Conservation (phyloP, 2,329 filamentous ascomycete genomes). For the Trichoderma sp. region DNA sequence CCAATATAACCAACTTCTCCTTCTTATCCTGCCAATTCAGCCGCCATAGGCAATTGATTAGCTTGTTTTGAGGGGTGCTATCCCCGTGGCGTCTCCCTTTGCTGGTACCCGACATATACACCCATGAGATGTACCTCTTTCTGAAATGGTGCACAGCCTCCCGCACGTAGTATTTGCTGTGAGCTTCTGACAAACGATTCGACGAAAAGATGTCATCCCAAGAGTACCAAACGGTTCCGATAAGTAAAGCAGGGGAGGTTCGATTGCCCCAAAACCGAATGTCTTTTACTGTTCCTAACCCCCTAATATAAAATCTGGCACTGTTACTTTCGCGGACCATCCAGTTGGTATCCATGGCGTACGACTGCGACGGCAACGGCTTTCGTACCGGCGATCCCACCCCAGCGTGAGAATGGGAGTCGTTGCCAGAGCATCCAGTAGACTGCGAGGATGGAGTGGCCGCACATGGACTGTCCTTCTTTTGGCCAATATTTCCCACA, state of each 20-base stretch:
- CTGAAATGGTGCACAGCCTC: background rate
- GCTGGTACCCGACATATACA: background rate
- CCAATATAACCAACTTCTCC: background rate
- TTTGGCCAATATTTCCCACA: background rate
- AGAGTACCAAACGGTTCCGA: background rate
- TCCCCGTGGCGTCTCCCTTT: background rate
- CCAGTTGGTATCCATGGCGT: too few relatives aligned
- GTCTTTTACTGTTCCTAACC: background rate
- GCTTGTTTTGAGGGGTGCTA: background rate
- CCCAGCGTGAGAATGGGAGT: background rate
- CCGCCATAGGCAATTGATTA: background rate
- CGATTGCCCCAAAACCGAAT: accelerated
- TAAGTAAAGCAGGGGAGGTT: background rate
- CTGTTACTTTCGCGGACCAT: too few relatives aligned
- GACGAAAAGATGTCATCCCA: background rate
- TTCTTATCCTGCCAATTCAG: background rate
- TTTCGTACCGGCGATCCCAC: background rate
- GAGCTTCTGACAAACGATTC: background rate
- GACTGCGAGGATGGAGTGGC: background rate
- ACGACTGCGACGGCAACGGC: too few relatives aligned
- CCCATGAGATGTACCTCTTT: background rate
- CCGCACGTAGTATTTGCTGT: background rate
- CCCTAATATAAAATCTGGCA: background rate
- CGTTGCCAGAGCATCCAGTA: background rate
- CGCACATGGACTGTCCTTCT: background rate